Conservation (phyloP, 1,284 basidiomycete species). For the Moesziomyces sp. region DNA sequence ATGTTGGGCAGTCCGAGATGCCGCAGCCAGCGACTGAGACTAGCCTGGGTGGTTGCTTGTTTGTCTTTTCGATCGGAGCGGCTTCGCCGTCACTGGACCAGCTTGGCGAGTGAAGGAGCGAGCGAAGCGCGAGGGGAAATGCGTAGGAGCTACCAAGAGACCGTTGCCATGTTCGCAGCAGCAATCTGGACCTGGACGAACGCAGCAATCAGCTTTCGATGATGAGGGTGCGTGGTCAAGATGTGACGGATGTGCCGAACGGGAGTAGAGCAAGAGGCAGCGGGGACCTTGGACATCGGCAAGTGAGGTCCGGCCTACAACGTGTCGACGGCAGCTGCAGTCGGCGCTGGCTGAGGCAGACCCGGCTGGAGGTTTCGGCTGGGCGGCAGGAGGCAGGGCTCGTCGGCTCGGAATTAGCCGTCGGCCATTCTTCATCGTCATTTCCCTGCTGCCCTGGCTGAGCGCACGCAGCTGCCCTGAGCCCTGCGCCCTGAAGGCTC, state of each 20-base stretch:
- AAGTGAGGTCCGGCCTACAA: not conserved
- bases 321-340: not conserved
- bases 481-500: too few species aligned
- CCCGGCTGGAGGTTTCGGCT: not conserved
- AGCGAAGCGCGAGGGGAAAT: not conserved
- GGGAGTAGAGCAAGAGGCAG: too few species aligned
- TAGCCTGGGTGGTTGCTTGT: too few species aligned
- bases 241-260: too few species aligned
- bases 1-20: slow-evolving; percentile 19
- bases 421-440: not conserved
- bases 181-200: not conserved
- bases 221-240: too few species aligned
- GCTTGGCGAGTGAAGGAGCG: too few species aligned
- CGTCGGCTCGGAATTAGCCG: not conserved
- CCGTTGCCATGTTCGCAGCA: not conserved
- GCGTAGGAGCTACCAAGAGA: not conserved
- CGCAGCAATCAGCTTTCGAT: too few species aligned
- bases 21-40: too few species aligned
- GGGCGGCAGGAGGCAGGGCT: not conserved
- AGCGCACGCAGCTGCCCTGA: too few species aligned
- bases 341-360: not conserved
- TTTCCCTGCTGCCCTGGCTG: not conserved
- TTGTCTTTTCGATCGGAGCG: too few species aligned
- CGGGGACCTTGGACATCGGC: not conserved
- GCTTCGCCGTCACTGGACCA: too few species aligned